Conservation (phyloP, 768 basidiomycete genomes). For the Termitomyces sp. region DNA sequence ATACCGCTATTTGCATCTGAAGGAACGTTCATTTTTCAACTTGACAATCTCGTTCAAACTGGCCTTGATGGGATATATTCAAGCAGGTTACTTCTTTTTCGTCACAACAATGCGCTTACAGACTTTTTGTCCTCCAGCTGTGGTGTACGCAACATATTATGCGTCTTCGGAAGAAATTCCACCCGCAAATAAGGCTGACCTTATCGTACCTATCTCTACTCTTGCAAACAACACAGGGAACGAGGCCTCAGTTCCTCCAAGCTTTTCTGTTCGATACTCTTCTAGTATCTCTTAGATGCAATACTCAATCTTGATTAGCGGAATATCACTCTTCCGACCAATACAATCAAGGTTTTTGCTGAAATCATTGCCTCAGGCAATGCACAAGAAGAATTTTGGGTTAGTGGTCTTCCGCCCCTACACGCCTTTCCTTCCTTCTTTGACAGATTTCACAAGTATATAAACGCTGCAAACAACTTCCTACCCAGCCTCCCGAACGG, state of each 20-base stretch:
- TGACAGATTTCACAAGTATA: conserved; percentile 47
- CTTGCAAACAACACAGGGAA: conserved; percentile 62
- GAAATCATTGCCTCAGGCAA: conserved; percentile 70
- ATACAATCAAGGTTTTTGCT: conserved; percentile 64
- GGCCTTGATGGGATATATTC: conserved; percentile 68
- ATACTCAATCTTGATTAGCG: conserved; percentile 35
- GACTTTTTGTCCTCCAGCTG: conserved; percentile 39
- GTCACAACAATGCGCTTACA: background rate
- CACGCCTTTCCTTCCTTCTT: background rate
- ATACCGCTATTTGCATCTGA: conserved; percentile 66
- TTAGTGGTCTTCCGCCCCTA: conserved; percentile 23
- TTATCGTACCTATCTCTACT: conserved; percentile 71
- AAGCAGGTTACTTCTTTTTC: conserved; percentile 37
- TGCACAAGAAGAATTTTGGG: conserved; percentile 75
- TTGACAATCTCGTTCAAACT: conserved; percentile 65
- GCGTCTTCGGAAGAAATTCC: conserved; percentile 56
- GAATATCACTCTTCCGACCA: conserved; percentile 68
- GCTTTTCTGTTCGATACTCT: conserved; percentile 51
- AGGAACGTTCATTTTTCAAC: conserved; percentile 69
- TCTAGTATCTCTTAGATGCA: background rate
- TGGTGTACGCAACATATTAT: conserved; percentile 70
- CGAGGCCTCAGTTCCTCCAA: conserved; percentile 74
- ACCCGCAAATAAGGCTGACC: conserved; percentile 56
- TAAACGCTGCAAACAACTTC: conserved; percentile 63
- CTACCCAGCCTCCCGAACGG: conserved; percentile 50